Base-by-base conservation (phyloP, 2,329 filamentous ascomycete species). In the Rhynchosporium agropyri region DNA sequence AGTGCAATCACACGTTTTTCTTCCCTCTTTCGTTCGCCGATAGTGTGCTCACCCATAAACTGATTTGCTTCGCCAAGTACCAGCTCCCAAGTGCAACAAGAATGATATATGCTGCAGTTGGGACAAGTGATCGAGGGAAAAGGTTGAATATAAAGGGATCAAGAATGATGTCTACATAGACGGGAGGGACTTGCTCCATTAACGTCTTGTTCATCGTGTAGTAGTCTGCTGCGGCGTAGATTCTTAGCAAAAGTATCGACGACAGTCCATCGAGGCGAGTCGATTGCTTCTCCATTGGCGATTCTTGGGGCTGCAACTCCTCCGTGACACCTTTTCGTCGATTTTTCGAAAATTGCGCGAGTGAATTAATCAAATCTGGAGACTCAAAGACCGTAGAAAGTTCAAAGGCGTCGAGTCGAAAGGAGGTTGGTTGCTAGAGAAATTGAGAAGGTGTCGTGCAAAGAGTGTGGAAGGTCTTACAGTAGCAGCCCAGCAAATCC, bases 401-500 rank as follows among this genome's bases (percentile, higher is more conserved):
- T 40, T 87, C 78, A 74, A 87, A 86, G 0, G 87, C 85, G 63
- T 87, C 80, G 28, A 97, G 79, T 65, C 79, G 81, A 78, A 97
- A 96, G 29, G 83, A 79, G 0, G 93, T 96, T 50, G 94, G 94
- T 88, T 97, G 89, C 93, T 97, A 66, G 26, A 58, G 67, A 68
- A 56, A 45, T 63, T 54, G 54, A 54, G 55, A 57, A 53, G 29
- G 48, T 58, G 58, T 49, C 6, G 29, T 28, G 26, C 8, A 28
- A 58, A 45, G n/a, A 26, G 28, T 42, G 46, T 3, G 15, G 20
- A 48, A 3, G n/a, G 40, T 82, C 90, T 77, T 83, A 97, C 94
- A 65, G 89, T 95, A 46, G 95, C 95, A 64, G 92, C 83, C 93
- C 94, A 99, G 78, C 94, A 98, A 64, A 97, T 82, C 60, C 95